Base-by-base conservation (phyloP, 208 protist genomes). In the Naegleria lovaniensis region DNA sequence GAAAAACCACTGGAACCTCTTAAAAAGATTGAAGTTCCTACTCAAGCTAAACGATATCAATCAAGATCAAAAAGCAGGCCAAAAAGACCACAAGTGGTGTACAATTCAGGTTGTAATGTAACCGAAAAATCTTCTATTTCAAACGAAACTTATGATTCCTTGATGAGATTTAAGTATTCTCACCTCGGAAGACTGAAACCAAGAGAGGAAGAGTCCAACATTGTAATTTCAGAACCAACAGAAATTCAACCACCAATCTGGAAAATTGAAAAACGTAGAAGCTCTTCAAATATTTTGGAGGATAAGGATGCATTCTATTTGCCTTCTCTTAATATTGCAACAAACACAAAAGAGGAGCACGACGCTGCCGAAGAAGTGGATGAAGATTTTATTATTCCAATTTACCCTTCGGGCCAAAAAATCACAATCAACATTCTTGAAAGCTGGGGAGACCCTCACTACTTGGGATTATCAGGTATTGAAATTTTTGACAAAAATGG, bases 361-460 rank as follows among this genome's bases (percentile, higher is more conserved):
- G 55, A 67, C 13, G 22, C 19, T 67, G 22, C 19, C 3, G 55
- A 67, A 67, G 55, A 67, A 67, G 55, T 29, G 22, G 55, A 67
- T 13, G 22, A 29, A 29, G 55, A 67, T 13, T 90, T 90, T n/a
- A 15, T 39, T 7, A 90, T 90, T n/a, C 88, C 88, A 51, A 43
- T 67, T 52, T 36, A 52, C 33, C 93, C 93, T 67, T 88, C 67
- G n/a, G 95, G 95, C 6, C 90, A 94, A 41, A 93, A 90, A 43
- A 75, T 98, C 29, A 83, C 92, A 76, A 36, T 97, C 36, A 96
- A 95, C 86, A 90, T 97, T 48, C 91, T 95, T 33, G 93, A 93
- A 43, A 98, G 94, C 40, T 98, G 96, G 96, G 97, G 96, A 6
- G 97, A 98, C 90, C 59, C 85, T 36, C 76, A 97, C 90, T 97